A percentile compares a stretch with the other conserved stretches of the same genome.
Evolutionary conservation across 805 yeast species (phyloP).

Genomic region (Candida stauntonica): DNA sequence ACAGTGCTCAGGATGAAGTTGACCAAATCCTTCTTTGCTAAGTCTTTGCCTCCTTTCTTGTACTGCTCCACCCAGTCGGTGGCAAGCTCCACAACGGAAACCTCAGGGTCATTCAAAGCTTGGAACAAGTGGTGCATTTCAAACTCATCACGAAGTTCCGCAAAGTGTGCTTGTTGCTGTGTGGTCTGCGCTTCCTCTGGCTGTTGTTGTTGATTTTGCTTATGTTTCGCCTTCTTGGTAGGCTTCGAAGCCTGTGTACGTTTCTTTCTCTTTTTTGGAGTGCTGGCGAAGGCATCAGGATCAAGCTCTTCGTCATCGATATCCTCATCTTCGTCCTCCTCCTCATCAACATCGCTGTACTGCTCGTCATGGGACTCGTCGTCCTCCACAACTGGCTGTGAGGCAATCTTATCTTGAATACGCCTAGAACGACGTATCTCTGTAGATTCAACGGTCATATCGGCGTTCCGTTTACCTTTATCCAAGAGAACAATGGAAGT

Average conservation of each 20-base stretch:
- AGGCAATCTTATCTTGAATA: conserved; percentile 15
- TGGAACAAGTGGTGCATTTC: conserved; percentile 46
- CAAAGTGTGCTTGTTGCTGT: conserved; percentile 21
- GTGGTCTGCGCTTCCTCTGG: conserved; percentile 1
- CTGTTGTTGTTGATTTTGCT: not conserved
- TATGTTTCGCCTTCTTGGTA: conserved; percentile 2
- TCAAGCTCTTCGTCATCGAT: conserved; percentile 8
- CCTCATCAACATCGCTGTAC: conserved; percentile 14
- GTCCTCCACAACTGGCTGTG: conserved; percentile 21
- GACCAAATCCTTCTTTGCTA: conserved; percentile 56
- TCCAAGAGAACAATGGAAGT: no score
- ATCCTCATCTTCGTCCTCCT: conserved; percentile 16
- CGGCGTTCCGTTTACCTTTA: no score
- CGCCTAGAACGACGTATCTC: conserved; percentile 24
- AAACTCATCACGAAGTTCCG: conserved; percentile 37
- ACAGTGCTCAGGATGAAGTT: conserved; percentile 67
- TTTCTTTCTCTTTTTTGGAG: conserved; percentile 16
- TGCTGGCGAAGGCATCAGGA: not conserved
- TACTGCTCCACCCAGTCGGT: conserved; percentile 57
- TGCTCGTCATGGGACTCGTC: conserved; percentile 23
- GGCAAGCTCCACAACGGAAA: conserved; percentile 48
- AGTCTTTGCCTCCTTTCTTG: conserved; percentile 35
- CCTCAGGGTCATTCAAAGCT: conserved; percentile 45
- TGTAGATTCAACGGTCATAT: conserved; percentile 9
- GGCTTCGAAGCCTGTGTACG: conserved; percentile 6